Base-by-base conservation (phyloP, 352 stramenopile species). In the Globisporangium polare region DNA sequence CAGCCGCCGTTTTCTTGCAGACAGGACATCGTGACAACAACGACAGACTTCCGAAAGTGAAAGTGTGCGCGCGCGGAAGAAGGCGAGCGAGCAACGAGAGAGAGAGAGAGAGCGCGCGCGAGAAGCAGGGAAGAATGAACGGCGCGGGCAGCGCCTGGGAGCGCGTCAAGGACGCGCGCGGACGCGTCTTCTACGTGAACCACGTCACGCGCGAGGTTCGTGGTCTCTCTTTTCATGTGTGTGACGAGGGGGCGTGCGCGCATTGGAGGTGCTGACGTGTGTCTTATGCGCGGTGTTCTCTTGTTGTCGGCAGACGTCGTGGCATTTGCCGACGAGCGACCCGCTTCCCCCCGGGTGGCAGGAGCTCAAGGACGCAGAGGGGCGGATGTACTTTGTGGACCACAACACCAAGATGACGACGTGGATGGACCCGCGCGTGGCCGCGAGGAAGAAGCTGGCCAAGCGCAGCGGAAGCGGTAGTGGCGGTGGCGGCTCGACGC, bases 171-270 rank as follows among this genome's bases (percentile, higher is more conserved):
- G 83, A 95, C 78, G 72, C 83, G n/a, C 78, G 86, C 37, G 86
- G 86, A 5, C 82, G 83, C 58, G 88, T 90, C 43, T 95, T 95
- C 67, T 95, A 93, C 68, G 86, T 95, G 27, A 95, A 95, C 66
- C 83, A 93, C 66, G 64, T 52, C 26, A 93, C 86, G 29, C 77
- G 82, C 18, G 81, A 95, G 84, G 84, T 94, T 39, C 3, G n/a
- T n/a, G n/a, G n/a, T 46, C 6, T 68, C 18, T 55, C 13, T 46
- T 3, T 51, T 5, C 3, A 7, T 53, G 0, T 53, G 7, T 42
- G 51, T 27, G 20, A 26, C 35, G 35, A 41, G 18, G 18, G 18
- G 6, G 41, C 33, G 6, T 17, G 18, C 18, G 6, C 13, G 18
- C 18, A 0, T 5, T 27, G 4, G 43, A 24, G 43, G 3, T 47